Percentiles rank a stretch among this genome's conserved stretches.
phyloP scores from a whole-genome alignment of 2,329 filamentous ascomycete genomes.

The Calonectria multiphialidica region DNA sequence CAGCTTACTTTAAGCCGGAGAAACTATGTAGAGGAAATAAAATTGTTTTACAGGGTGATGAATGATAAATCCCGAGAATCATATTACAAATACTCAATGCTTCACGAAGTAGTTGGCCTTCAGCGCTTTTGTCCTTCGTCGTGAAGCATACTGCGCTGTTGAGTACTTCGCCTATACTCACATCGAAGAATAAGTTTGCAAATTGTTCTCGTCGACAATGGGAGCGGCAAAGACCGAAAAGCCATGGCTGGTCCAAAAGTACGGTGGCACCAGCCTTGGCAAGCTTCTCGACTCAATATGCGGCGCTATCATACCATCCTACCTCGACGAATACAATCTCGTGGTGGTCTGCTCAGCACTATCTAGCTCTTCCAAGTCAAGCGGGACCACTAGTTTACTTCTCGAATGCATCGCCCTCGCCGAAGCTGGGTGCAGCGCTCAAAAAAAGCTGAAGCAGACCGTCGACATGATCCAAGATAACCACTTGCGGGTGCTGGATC shows the following conservation, averaged over 20 bases:
- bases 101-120: too few species aligned
- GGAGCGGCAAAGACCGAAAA: background rate
- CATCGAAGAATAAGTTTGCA: too few species aligned
- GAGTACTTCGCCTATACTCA: too few species aligned
- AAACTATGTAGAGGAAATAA: background rate
- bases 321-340: background rate
- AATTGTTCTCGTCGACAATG: background rate
- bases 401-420: background rate
- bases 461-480: background rate
- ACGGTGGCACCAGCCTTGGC: background rate
- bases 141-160: too few species aligned
- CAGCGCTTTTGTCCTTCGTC: too few species aligned
- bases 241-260: slow-evolving; percentile 5
- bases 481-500: background rate
- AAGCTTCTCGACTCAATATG: background rate
- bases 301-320: background rate
- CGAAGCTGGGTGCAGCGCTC: background rate
- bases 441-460: background rate
- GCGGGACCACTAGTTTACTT: slow-evolving; percentile 6
- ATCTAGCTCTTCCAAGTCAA: slow-evolving; percentile 4
- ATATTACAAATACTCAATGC: too few species aligned
- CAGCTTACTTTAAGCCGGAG: background rate
- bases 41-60: too few species aligned
- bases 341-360: slow-evolving; percentile 11
- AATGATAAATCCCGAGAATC: too few species aligned